These are phyloP conservation scores for Alisma plantagoaquatica DNA, from an alignment of 106 monocot species.

Conservation along the genomic window DNA sequence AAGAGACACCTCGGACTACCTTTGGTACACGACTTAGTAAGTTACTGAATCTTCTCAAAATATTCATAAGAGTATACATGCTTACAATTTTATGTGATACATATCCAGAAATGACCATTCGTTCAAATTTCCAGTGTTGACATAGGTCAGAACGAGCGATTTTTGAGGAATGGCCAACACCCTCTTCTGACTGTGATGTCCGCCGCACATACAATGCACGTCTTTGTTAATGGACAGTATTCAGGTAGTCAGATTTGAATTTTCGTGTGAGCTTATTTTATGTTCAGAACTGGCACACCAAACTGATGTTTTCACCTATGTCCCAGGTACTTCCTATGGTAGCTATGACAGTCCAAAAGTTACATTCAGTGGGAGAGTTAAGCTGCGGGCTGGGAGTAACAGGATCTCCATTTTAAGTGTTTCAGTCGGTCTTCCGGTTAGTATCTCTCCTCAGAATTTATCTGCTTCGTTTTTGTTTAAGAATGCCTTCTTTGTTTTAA, in stretches of 20 bases:
- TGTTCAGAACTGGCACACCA: too few relatives aligned
- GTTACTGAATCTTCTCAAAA: too few relatives aligned
- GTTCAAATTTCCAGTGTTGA: constrained; percentile 32
- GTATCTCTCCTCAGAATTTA: constrained; percentile 1
- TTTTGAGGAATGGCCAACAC: constrained; percentile 25
- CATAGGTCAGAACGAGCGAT: constrained; percentile 25
- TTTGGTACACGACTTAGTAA: constrained; percentile 47
- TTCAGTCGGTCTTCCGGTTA: constrained; percentile 37
- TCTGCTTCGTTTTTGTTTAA: background rate
- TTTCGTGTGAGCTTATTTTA: too few relatives aligned
- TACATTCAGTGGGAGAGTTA: constrained; percentile 17
- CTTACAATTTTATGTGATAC: too few relatives aligned
- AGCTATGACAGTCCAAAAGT: constrained; percentile 20
- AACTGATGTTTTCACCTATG: background rate
- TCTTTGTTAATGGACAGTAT: constrained; percentile 31
- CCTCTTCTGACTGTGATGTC: constrained; percentile 28
- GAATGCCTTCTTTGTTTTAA: background rate
- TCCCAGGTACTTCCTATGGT: constrained; percentile 34
- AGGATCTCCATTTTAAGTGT: constrained; percentile 36
- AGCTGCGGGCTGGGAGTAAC: constrained; percentile 44
- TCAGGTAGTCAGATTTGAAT: constrained; percentile 14
- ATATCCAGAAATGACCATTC: too few relatives aligned
- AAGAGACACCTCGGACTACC: constrained; percentile 28
- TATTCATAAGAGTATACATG: too few relatives aligned
- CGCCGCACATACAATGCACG: constrained; percentile 34